These are phyloP conservation scores for Pythium dissimile DNA, from an alignment of 352 stramenopile species.

Conservation along the genomic window DNA sequence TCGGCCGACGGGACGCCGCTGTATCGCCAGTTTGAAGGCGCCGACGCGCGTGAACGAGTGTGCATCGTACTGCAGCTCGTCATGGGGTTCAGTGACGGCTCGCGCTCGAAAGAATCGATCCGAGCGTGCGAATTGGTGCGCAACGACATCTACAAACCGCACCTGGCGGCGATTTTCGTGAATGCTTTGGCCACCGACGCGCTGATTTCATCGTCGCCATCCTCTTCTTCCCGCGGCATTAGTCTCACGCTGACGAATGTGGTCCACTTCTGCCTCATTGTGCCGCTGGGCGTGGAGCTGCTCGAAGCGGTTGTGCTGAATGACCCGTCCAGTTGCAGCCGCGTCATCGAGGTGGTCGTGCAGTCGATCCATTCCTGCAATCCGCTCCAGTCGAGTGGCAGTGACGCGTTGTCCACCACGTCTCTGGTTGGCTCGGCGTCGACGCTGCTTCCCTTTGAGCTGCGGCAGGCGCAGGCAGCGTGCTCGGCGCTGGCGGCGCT, in stretches of 20 bases:
- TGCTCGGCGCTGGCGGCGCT: conserved; percentile 35
- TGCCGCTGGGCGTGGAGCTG: conserved; percentile 39
- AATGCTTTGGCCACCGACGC: conserved; percentile 25
- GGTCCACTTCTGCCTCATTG: conserved; percentile 24
- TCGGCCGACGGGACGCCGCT: conserved; percentile 3
- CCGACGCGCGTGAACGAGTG: conserved; percentile 24
- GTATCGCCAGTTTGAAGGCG: conserved; percentile 53
- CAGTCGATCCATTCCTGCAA: conserved; percentile 20
- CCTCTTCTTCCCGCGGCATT: background rate
- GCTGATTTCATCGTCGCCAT: too few species aligned
- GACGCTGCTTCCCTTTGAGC: conserved; percentile 16
- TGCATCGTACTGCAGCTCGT: conserved; percentile 38
- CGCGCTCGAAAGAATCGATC: background rate
- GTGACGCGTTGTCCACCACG: conserved; percentile 5
- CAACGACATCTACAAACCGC: conserved; percentile 53
- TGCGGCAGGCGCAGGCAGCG: conserved; percentile 18
- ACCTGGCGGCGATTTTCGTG: conserved; percentile 50
- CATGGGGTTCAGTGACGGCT: conserved; percentile 3
- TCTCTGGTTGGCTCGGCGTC: background rate
- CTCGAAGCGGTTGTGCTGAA: conserved; percentile 47
- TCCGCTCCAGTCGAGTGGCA: background rate
- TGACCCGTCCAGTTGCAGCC: conserved; percentile 35
- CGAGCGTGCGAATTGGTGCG: conserved; percentile 44
- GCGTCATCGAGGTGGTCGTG: conserved; percentile 40
- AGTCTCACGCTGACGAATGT: conserved; percentile 1